Base-by-base conservation (phyloP, 306 rosid genomes). In the Carpinus viminea region DNA sequence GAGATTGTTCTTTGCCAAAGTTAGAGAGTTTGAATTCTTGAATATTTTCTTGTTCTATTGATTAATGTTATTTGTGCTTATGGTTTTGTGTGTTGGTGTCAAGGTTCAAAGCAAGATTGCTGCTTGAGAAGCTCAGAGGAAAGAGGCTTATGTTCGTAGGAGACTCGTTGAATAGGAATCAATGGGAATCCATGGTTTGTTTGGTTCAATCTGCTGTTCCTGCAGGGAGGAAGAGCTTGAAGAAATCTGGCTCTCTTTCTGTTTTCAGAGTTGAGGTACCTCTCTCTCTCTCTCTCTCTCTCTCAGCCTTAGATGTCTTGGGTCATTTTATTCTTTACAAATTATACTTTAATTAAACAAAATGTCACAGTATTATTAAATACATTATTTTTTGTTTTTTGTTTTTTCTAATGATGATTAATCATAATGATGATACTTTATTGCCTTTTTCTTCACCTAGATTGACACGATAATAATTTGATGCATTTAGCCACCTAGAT, bases 101-200 rank as follows among this genome's bases (percentile, higher is more conserved):
- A 72, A 95, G 99, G 91, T 95, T 91, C 84, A 93, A 89, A 79
- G 90, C 99, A 15, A 93, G 88, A 72, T 74, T 91, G 75, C 77
- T 95, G 82, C 90, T 95, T 36, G 93, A 95, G 89, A 95, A 95
- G 74, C 83, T 95, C 53, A 91, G 97, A 80, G 93, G 90, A 82
- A 95, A 93, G 91, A 95, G 98, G 89, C 90, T 95, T 17, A 91
- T 95, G 99, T 95, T 95, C 82, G 99, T 95, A 47, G 99, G 99
- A 80, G 99, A 95, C 68, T 95, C 99, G 0, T 48, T 95, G 90
- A 95, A 95, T 56, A 85, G 99, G 68, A 95, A 95, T 82, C 99
- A 95, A 70, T 95, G 99, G 99, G 99, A 95, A 83, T 95, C 99
- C n/a, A 90, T 95, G 98, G 82, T 95, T 73, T 95, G 98, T 80